Conservation (phyloP, 768 basidiomycete species). For the Clitopilus passeckerianus region DNA sequence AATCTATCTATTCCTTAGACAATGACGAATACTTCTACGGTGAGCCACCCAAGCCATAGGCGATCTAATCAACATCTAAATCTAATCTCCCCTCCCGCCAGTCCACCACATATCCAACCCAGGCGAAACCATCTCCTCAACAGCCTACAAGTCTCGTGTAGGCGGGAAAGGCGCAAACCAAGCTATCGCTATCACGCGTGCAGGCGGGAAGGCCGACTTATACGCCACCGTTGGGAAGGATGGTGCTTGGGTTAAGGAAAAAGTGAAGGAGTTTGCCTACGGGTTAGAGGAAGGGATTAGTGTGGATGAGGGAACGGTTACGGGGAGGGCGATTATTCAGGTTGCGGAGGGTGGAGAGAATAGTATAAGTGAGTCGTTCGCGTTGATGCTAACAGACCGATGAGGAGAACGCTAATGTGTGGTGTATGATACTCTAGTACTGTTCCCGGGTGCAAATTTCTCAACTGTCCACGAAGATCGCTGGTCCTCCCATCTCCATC, state of each 20-base stretch:
- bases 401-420: not conserved
- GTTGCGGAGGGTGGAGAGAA: slow-evolving; percentile 55
- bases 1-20: slow-evolving; percentile 22
- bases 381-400: not conserved
- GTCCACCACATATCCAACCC: slow-evolving; percentile 50
- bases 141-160: slow-evolving; percentile 38
- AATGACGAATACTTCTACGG: slow-evolving; percentile 58
- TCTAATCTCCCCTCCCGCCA: slow-evolving; percentile 12
- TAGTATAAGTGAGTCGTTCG: slow-evolving; percentile 45
- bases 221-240: slow-evolving; percentile 53
- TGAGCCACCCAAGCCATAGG: slow-evolving; percentile 12
- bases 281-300: slow-evolving; percentile 37
- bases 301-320: slow-evolving; percentile 28
- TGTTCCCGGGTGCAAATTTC: slow-evolving; percentile 57
- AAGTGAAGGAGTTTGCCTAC: slow-evolving; percentile 20
- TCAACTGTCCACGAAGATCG: slow-evolving; percentile 27
- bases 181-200: slow-evolving; percentile 50
- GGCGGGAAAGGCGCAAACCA: slow-evolving; percentile 68
- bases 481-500: slow-evolving; percentile 13
- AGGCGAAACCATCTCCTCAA: slow-evolving; percentile 57
- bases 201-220: slow-evolving; percentile 42
- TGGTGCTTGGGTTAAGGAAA: slow-evolving; percentile 41
- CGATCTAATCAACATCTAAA: not conserved
- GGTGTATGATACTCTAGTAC: slow-evolving; percentile 38
- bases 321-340: slow-evolving; percentile 60